Conservation (phyloP, 345 rosid species). For the Stellera chamaejasme region DNA sequence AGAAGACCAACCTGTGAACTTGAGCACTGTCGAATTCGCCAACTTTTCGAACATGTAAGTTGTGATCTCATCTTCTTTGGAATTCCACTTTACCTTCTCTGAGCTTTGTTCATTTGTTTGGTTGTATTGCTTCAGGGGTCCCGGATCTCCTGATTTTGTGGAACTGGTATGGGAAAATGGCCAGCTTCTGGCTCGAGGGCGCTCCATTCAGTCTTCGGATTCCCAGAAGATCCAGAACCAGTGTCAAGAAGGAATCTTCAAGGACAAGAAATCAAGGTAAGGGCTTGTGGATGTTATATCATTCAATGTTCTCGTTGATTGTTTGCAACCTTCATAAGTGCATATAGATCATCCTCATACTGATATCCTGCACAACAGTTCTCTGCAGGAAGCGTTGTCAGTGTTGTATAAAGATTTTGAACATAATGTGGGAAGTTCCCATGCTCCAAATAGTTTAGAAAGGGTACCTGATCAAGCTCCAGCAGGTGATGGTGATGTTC, state of each 20-base stretch:
- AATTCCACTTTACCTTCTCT: background rate
- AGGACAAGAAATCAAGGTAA: conserved; percentile 9
- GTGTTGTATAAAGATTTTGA: conserved; percentile 1
- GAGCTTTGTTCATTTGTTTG: background rate
- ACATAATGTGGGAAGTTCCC: background rate
- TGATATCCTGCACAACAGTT: background rate
- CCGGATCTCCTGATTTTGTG: conserved; percentile 18
- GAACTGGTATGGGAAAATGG: conserved; percentile 38
- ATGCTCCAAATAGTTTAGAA: background rate
- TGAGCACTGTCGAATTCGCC: conserved; percentile 1
- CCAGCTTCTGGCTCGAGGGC: conserved; percentile 15
- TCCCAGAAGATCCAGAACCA: background rate
- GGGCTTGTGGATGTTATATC: conserved; percentile 5
- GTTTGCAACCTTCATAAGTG: background rate
- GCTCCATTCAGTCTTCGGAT: conserved; percentile 4
- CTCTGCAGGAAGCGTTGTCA: background rate
- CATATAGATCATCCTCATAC: background rate
- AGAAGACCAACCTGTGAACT: too few species aligned
- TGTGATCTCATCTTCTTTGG: background rate
- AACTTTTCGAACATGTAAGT: conserved; percentile 14
- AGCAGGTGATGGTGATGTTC: background rate
- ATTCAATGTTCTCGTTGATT: background rate
- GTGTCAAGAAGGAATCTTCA: background rate
- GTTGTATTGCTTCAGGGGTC: conserved; percentile 27
- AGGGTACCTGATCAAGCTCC: background rate